These are phyloP conservation scores for Rhodomyrtus tomentosa DNA, from an alignment of 345 rosid species.

Conservation along the genomic window DNA sequence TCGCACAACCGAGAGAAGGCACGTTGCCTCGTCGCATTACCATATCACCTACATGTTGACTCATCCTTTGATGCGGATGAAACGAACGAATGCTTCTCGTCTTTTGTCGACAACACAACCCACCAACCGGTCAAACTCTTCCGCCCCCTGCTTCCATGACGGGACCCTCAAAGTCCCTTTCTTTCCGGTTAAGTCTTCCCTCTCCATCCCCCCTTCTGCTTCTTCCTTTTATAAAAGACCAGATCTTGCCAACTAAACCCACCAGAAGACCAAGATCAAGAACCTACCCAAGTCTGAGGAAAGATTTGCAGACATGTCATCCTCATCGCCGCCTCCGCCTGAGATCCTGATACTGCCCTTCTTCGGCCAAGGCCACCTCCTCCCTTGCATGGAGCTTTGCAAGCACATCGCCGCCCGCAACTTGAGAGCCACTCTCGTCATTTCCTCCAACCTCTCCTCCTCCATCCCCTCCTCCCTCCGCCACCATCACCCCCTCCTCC, in stretches of 20 bases:
- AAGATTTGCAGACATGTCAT: background rate
- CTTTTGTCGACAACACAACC: background rate
- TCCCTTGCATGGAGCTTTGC: constrained; percentile 25
- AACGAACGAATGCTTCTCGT: background rate
- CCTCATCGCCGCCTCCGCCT: background rate
- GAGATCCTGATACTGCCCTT: constrained; percentile 13
- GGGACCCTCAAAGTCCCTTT: background rate
- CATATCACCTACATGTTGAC: background rate
- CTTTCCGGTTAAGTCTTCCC: background rate
- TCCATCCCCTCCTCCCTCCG: constrained; percentile 9
- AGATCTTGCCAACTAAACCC: background rate
- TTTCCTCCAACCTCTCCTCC: constrained; percentile 13
- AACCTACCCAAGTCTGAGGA: background rate
- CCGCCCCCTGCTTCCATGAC: background rate
- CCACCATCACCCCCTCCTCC: background rate
- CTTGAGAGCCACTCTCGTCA: constrained; percentile 6
- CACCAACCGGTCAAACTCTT: background rate
- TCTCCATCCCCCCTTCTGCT: background rate
- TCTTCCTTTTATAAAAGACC: background rate
- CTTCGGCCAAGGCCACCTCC: constrained; percentile 18
- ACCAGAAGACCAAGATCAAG: background rate
- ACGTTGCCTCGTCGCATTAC: background rate
- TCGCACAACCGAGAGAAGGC: rapidly evolving
- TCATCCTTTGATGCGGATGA: rapidly evolving
- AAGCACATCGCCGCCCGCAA: constrained; percentile 1